phyloP scores from a whole-genome alignment of 306 rosid genomes.

The Prunus davidiana region DNA sequence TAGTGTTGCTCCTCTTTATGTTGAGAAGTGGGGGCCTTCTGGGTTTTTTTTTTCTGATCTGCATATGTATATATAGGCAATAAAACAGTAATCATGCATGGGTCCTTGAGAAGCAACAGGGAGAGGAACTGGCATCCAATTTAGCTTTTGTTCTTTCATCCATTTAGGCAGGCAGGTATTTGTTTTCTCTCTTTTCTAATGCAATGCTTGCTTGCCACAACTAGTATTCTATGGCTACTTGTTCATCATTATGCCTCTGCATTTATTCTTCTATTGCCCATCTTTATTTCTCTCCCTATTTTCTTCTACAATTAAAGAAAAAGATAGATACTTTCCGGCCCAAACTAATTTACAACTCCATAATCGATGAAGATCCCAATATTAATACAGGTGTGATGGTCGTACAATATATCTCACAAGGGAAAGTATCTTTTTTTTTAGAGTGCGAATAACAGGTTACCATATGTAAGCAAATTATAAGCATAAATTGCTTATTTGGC shows the following conservation, averaged over 20 bases:
- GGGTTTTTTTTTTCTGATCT: background rate
- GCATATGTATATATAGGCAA: background rate
- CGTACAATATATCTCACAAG: too few relatives aligned
- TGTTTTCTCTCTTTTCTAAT: background rate
- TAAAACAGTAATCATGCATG: constrained; percentile 12
- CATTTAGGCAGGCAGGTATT: background rate
- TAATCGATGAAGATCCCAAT: too few relatives aligned
- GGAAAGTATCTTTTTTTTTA: too few relatives aligned
- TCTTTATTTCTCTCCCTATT: background rate
- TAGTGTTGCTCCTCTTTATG: background rate
- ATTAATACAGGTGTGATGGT: too few relatives aligned
- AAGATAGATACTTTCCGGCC: background rate
- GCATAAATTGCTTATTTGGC: too few relatives aligned
- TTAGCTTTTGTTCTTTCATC: background rate
- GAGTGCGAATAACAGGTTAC: too few relatives aligned
- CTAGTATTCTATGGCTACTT: constrained; percentile 1
- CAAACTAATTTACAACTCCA: too few relatives aligned
- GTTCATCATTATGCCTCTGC: constrained; percentile 1
- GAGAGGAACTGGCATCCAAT: background rate
- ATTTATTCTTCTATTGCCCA: background rate
- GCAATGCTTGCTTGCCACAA: background rate
- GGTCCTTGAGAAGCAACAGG: background rate
- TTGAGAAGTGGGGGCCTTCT: background rate
- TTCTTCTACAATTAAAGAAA: background rate
- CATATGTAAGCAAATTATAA: too few relatives aligned